Percentiles rank a stretch among this genome's conserved stretches.
These are phyloP conservation scores for Sporisorium iseilematis-ciliati DNA, from an alignment of 1,284 basidiomycete species.

Conservation along the genomic window DNA sequence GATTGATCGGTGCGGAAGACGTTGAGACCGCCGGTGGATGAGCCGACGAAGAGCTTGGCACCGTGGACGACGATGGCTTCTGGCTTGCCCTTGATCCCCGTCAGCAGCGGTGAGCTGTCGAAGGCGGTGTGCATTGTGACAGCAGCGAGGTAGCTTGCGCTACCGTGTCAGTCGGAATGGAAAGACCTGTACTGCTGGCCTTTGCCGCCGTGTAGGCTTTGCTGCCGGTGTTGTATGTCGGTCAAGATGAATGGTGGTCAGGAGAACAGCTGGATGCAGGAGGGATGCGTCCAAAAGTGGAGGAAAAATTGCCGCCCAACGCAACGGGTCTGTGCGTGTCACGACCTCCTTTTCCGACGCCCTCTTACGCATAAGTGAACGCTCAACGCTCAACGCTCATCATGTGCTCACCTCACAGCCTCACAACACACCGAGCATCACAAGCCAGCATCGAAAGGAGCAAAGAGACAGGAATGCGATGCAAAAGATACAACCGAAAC, in stretches of 20 bases:
- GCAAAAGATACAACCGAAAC: background rate
- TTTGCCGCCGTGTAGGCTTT: no score
- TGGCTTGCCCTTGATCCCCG: conserved; percentile 48
- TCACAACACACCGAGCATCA: background rate
- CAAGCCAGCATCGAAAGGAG: background rate
- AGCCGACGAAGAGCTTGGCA: conserved; percentile 59
- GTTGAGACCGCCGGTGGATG: conserved; percentile 42
- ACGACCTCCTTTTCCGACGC: no score
- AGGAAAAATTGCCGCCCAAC: no score
- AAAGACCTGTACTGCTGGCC: no score
- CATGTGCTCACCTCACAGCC: background rate
- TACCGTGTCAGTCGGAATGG: background rate
- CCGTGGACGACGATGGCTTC: conserved; percentile 51
- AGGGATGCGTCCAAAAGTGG: no score
- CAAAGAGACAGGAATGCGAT: conserved; percentile 1
- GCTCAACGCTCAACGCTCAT: no score
- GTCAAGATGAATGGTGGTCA: no score
- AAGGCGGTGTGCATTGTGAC: conserved; percentile 53
- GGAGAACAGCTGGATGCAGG: no score
- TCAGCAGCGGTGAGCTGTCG: conserved; percentile 43
- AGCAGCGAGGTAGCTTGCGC: background rate
- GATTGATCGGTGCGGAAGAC: conserved; percentile 39
- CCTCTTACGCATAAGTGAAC: no score
- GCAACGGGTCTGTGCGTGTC: no score
- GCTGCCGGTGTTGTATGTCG: no score